phyloP scores from a whole-genome alignment of 2,329 filamentous ascomycete genomes.

The Piedraia hortae region DNA sequence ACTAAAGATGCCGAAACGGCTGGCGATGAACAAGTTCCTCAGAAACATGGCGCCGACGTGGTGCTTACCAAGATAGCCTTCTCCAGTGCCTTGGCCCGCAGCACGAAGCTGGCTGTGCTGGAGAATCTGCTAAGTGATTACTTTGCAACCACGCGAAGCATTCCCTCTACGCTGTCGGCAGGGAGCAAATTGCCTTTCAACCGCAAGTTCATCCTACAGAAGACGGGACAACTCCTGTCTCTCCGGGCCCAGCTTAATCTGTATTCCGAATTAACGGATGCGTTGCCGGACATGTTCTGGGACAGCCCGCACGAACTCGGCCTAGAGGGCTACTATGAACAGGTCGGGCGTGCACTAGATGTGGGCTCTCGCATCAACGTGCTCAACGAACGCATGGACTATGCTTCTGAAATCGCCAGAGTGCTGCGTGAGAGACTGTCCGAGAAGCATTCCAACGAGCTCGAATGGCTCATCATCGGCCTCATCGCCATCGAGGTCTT shows the following conservation, averaged over 20 bases:
- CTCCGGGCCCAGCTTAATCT: slow-evolving; percentile 83
- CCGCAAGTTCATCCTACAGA: slow-evolving; percentile 59
- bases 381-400: slow-evolving; percentile 92
- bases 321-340: slow-evolving; percentile 82
- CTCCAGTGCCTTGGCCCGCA: slow-evolving; percentile 73
- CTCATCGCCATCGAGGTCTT: slow-evolving; percentile 79
- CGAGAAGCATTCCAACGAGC: slow-evolving; percentile 61
- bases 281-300: slow-evolving; percentile 90
- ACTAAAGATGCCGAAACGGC: not conserved
- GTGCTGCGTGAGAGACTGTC: slow-evolving; percentile 70
- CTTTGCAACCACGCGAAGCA: slow-evolving; percentile 60
- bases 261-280: slow-evolving; percentile 88
- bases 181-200: slow-evolving; percentile 35
- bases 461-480: slow-evolving; percentile 90
- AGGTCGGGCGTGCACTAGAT: slow-evolving; percentile 70
- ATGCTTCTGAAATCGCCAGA: slow-evolving; percentile 79
- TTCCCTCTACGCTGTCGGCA: slow-evolving; percentile 49
- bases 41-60: slow-evolving; percentile 19
- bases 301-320: slow-evolving; percentile 69
- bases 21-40: not conserved
- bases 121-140: slow-evolving; percentile 62
- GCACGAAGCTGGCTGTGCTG: slow-evolving; percentile 77
- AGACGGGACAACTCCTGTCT: slow-evolving; percentile 74
- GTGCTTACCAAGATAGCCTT: slow-evolving; percentile 89
- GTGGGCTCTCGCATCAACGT: slow-evolving; percentile 75